These are phyloP conservation scores for Eleusine indica DNA, from an alignment of 176 grass and related monocot genomes.

Conservation along the genomic window DNA sequence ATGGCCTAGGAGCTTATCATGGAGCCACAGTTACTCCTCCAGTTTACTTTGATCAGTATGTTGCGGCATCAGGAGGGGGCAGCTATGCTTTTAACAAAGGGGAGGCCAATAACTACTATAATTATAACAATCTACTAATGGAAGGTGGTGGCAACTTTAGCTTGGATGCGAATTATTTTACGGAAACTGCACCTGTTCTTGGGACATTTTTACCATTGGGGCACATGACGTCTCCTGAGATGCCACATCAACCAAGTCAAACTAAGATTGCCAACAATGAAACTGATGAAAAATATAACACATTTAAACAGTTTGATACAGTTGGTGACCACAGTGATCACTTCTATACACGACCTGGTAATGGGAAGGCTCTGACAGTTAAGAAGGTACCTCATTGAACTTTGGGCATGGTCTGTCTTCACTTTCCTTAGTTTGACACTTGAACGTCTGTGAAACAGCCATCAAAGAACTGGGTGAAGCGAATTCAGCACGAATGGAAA, in stretches of 20 bases:
- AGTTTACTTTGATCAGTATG: conserved; percentile 20
- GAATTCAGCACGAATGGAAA: conserved; percentile 86
- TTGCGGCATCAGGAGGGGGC: conserved; percentile 38
- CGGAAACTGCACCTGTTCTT: conserved; percentile 41
- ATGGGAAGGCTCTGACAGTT: conserved; percentile 24
- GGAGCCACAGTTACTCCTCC: conserved; percentile 25
- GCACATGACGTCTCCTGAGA: conserved; percentile 32
- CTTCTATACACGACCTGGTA: conserved; percentile 34
- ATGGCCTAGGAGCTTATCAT: conserved; percentile 35
- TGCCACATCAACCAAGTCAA: conserved; percentile 24
- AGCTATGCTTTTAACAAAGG: conserved; percentile 48
- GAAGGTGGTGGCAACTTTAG: conserved; percentile 51
- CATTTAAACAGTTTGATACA: conserved; percentile 81
- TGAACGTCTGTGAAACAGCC: conserved; percentile 49
- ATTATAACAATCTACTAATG: conserved; percentile 24
- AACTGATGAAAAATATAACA: conserved; percentile 57
- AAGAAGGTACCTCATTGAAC: conserved; percentile 54
- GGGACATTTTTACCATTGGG: conserved; percentile 44
- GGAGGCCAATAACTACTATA: conserved; percentile 40
- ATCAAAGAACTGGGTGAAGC: conserved; percentile 65
- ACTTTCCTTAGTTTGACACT: conserved; percentile 22
- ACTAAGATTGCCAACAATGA: conserved; percentile 43
- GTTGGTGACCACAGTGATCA: conserved; percentile 60
- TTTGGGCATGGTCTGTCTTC: conserved; percentile 8
- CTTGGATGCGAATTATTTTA: conserved; percentile 49